phyloP scores from a whole-genome alignment of 2,329 filamentous ascomycete genomes.

The Pseudocercospora eumusae region DNA sequence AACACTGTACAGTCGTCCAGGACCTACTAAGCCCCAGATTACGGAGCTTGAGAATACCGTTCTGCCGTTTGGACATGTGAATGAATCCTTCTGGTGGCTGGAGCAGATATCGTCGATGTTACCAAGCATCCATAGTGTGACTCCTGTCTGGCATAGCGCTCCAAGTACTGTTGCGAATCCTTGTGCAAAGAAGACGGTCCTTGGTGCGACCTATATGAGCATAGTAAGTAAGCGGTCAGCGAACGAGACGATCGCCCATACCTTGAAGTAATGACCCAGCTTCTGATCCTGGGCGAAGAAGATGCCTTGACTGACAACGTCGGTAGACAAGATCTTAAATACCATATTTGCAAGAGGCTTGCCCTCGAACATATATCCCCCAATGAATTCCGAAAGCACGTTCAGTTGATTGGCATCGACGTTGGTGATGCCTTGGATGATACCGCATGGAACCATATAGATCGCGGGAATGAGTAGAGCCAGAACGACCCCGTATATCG shows the following conservation, averaged over 20 bases:
- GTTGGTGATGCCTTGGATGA: slow-evolving; percentile 83
- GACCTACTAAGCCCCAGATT: slow-evolving; percentile 51
- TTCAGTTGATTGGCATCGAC: slow-evolving; percentile 42
- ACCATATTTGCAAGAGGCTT: slow-evolving; percentile 42
- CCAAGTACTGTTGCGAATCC: slow-evolving; percentile 48
- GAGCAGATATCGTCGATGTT: slow-evolving; percentile 44
- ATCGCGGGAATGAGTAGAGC: slow-evolving; percentile 75
- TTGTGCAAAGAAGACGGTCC: slow-evolving; percentile 51
- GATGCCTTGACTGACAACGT: slow-evolving; percentile 39
- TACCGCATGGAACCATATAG: slow-evolving; percentile 87
- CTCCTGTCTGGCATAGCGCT: slow-evolving; percentile 46
- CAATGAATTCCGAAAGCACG: slow-evolving; percentile 52
- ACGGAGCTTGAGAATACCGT: slow-evolving; percentile 47
- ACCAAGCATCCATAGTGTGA: slow-evolving; percentile 52
- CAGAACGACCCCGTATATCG: slow-evolving; percentile 82
- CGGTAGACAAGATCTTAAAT: slow-evolving; percentile 37
- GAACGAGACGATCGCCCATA: neutral
- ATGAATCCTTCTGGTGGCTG: slow-evolving; percentile 48
- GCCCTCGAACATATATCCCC: slow-evolving; percentile 51
- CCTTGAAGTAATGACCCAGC: slow-evolving; percentile 43
- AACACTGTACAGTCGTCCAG: slow-evolving; percentile 50
- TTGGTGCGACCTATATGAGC: slow-evolving; percentile 37
- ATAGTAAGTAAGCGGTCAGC: neutral
- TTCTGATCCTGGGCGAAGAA: slow-evolving; percentile 41
- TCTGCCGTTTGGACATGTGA: slow-evolving; percentile 53